Conservation (phyloP, 2,329 filamentous ascomycete genomes). For the Aspergillus intermedius region DNA sequence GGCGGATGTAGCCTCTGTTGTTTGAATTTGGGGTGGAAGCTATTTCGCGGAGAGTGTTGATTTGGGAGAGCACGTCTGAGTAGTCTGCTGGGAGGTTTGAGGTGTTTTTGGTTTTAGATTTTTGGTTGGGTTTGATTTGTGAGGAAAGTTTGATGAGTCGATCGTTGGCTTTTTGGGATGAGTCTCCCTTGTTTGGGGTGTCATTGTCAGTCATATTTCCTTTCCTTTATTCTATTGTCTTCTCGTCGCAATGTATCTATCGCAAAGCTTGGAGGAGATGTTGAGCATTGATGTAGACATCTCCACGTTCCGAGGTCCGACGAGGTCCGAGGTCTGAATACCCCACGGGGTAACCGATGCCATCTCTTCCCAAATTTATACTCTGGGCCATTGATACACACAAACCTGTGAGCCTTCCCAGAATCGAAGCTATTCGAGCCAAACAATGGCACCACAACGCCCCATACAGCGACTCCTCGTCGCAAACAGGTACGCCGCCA, state of each 20-base stretch:
- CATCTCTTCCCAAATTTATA: too few species aligned
- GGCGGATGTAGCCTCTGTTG: conserved; percentile 54
- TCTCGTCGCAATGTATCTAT: neutral
- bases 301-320: conserved; percentile 10
- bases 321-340: conserved; percentile 4
- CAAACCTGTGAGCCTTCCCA: too few species aligned
- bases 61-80: conserved; percentile 54
- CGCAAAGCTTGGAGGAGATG: neutral
- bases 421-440: neutral
- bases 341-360: neutral
- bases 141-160: conserved; percentile 45
- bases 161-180: conserved; percentile 27
- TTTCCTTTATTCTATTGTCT: neutral
- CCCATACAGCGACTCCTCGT: conserved; percentile 48
- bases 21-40: conserved; percentile 50
- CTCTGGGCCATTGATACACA: too few species aligned
- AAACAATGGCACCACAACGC: conserved; percentile 12
- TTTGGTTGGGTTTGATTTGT: conserved; percentile 31
- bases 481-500: conserved; percentile 43
- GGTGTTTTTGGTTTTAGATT: conserved; percentile 22
- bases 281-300: neutral
- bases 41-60: conserved; percentile 46
- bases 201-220: conserved; percentile 11
- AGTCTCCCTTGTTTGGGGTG: neutral
- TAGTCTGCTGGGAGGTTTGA: conserved; percentile 52